Base-by-base conservation (phyloP, 192 early-diverging fungal species). In the Backusella liffmaniae region DNA sequence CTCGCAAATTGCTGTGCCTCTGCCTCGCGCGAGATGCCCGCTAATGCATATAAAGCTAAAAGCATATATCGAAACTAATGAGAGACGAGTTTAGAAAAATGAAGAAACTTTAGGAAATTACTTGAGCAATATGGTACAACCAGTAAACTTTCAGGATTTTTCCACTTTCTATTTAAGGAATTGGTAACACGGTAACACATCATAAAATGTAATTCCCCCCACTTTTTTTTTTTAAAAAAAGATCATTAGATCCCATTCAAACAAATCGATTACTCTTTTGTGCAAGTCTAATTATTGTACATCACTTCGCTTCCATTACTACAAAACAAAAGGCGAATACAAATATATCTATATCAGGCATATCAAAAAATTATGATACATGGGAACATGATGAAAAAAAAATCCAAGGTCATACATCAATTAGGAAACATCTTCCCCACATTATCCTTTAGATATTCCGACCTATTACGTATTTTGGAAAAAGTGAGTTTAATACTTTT, bases 61-160 rank as follows among this genome's bases (percentile, higher is more conserved):
- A 49, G 46, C n/a, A 49, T 49, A n/a, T 49, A 49, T 49, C 46
- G 4, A 16, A 18, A 49, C 13, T 44, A 44, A 44, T 44, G 15
- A 44, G 12, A 49, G 16, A 62, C 26, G 10, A 29, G 23, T 62
- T 29, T 62, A 62, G 56, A n/a, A 26, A 62, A 62, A 62, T 29
- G 23, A 62, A 29, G 32, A 26, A 62, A 9, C 9, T 29, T 62
- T 62, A 29, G 21, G 56, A 29, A 62, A 62, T 62, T 29, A 62
- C 8, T 62, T 62, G 23, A 62, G 56, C 56, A 29, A 62, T 62
- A 62, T 29, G n/a, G 53, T 62, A 9, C 56, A 29, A 62, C 56
- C 56, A 62, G 56, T 62, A 62, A 62, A 62, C 56, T 62, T 62
- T 62, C 56, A 62, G 56, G 56, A 62, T 29, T 62, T 62, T 62